A percentile compares a stretch with the other conserved stretches of the same genome.
Evolutionary conservation across 179 eudicot genomes (phyloP).

Genomic region (Actinidia polygama): DNA sequence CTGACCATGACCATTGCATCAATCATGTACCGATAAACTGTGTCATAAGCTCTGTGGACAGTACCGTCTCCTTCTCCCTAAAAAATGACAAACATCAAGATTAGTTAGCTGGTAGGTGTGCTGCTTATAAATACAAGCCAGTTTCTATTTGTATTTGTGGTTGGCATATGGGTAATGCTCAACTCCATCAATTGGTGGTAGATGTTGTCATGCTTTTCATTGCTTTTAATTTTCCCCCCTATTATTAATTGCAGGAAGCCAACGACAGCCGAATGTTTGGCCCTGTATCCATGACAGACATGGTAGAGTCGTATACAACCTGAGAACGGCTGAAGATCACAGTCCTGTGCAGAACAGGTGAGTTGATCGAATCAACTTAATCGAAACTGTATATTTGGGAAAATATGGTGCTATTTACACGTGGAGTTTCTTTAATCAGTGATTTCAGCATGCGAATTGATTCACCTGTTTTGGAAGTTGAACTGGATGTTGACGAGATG

Average conservation of each 20-base stretch:
- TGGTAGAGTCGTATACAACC: constrained; percentile 89
- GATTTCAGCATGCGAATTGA: constrained; percentile 55
- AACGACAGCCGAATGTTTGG: constrained; percentile 85
- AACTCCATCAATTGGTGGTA: not conserved
- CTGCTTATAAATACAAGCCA: not conserved
- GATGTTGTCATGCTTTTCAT: not conserved
- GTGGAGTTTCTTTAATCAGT: constrained; percentile 43
- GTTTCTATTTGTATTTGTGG: not conserved
- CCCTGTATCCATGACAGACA: constrained; percentile 75
- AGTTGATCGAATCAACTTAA: constrained; percentile 11
- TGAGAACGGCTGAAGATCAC: constrained; percentile 86
- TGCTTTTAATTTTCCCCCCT: not conserved
- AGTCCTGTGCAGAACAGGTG: constrained; percentile 93
- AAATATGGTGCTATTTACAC: not conserved
- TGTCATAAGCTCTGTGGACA: no score
- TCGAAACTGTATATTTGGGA: not conserved
- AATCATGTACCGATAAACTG: no score
- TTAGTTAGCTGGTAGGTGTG: not conserved
- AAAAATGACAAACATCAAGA: not conserved
- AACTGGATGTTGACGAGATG: constrained; percentile 95
- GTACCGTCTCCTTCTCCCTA: not conserved
- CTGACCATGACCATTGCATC: not conserved
- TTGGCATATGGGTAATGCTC: not conserved
- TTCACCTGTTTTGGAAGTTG: constrained; percentile 71
- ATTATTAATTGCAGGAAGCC: constrained; percentile 62